Evolutionary conservation across 1,139 yeast genomes (phyloP), one percentile per base, ranked within the genome.

Genomic region (Protomyces gravidus): DNA sequence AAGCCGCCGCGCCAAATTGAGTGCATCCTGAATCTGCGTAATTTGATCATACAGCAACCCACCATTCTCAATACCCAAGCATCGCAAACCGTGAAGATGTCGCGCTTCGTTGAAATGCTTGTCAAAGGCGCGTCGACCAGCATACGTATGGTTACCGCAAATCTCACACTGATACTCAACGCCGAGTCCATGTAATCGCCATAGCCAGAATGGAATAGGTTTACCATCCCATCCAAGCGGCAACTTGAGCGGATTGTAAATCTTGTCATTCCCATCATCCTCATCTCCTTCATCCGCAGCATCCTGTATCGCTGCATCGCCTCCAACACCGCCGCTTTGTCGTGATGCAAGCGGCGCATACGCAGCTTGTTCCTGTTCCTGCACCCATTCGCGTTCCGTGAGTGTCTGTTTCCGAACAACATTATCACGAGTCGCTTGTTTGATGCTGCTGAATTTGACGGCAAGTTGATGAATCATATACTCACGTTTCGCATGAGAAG

Each of bases 151-250:
- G 67, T 88, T 84, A 1, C 96, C 95, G 70, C 99, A 92, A 3
- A 92, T 80, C 70, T 94, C 97, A 72, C 99, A 92, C 1, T 74
- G 70, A 67, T 82, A 88, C 55, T 80, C 81, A 57, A 81, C 80
- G 61, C 87, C 89, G 11, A 90, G 75, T 0, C 98, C 98, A 67
- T 89, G 92, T 36, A 89, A 75, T 70, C 90, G 92, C 77, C 83
- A 90, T 28, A 92, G 75, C 99, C 99, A 92, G 62, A 78, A 82
- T 1, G 98, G 98, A 42, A 92, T 89, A 0, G 97, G 97, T 45
- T 80, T 80, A 0, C 97, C 97, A 71, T 90, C 96, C 36, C 88
- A 80, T 0, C 96, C 97, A 1, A 88, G 64, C 0, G 96, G 96
- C 59, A 88, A 71, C 63, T 85, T 82, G 61, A 82, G 75, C 5